Percentiles rank a stretch among this genome's conserved stretches.
phyloP scores from a whole-genome alignment of 2,329 filamentous ascomycete genomes.

The Aspergillus sp. region DNA sequence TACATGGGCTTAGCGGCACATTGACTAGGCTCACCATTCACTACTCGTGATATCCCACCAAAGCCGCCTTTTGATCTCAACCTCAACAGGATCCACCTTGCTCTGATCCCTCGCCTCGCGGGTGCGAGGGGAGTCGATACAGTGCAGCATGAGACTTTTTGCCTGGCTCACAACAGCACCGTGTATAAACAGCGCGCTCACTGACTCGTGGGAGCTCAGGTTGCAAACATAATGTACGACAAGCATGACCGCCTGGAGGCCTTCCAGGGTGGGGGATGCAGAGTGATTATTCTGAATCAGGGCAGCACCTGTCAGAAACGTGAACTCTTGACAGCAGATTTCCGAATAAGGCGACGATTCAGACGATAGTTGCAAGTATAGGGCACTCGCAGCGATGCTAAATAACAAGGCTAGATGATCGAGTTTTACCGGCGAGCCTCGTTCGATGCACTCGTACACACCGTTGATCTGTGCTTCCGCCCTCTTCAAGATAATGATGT shows the following conservation, averaged over 20 bases:
- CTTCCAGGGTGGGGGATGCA: conserved; percentile 31
- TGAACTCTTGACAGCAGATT: conserved; percentile 25
- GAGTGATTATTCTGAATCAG: conserved; percentile 32
- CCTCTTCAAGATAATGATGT: conserved; percentile 30
- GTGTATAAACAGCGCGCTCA: conserved; percentile 25
- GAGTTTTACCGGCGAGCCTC: conserved; percentile 18
- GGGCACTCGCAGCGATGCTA: conserved; percentile 32
- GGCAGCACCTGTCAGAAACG: conserved; percentile 30
- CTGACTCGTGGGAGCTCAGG: conserved; percentile 21
- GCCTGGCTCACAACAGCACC: conserved; percentile 30
- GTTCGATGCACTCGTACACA: conserved; percentile 29
- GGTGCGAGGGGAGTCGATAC: conserved; percentile 28
- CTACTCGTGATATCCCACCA: conserved; percentile 46
- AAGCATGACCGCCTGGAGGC: conserved; percentile 34
- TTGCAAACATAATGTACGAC: conserved; percentile 30
- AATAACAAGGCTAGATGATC: conserved; percentile 35
- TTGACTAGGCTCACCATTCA: conserved; percentile 38
- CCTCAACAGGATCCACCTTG: conserved; percentile 22
- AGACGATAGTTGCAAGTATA: conserved; percentile 24
- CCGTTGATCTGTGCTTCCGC: conserved; percentile 26
- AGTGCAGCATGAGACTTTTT: conserved; percentile 37
- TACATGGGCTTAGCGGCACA: not conserved
- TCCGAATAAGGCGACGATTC: conserved; percentile 22
- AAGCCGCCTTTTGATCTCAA: conserved; percentile 41
- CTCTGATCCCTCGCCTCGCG: conserved; percentile 16